Base-by-base conservation (phyloP, 176 grass and related monocot species). In the Puya raimondii region DNA sequence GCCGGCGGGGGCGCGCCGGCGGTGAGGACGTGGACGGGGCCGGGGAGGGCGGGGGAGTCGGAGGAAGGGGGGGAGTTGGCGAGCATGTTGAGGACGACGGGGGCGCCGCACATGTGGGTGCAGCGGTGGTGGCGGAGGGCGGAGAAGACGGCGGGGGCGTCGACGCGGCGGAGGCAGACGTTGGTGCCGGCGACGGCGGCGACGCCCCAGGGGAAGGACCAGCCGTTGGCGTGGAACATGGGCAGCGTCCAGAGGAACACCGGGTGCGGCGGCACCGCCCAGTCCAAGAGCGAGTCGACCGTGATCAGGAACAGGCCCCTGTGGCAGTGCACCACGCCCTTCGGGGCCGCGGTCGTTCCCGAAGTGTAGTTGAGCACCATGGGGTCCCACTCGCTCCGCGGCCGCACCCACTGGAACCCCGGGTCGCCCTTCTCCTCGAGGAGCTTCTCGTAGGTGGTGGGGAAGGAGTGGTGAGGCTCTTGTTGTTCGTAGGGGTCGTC, bases 351-450 rank as follows among this genome's bases (percentile, higher is more conserved):
- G 71, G 92, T 96, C 1, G 92, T 96, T 66, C 92, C 92, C 22
- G 92, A 96, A 49, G 92, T 92, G 81, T 96, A 96, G 73, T 96
- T 96, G 0, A 96, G 79, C 1, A 96, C 75, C 81, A 96, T 89
- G 3, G 92, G 92, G 11, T 96, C 88, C 86, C 88, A 82, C 76
- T 92, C 92, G 64, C 79, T 92, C n/a, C 1, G 11, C 6, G 92
- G 92, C 21, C 79, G 72, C 18, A 89, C 48, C 92, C 92, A 96
- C 6, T 18, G 1, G 68, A 96, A 92, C 66, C 70, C 72, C n/a
- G 86, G 79, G 42, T 96, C 81, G 0, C 92, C 86, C 11, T 26
- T 67, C 66, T 83, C 83, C 66, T 83, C 83, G 1, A 96, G 58
- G 4, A 96, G 76, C 56, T 72, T 12, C 71, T 92, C 83, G 63